Evolutionary conservation across 2,329 filamentous ascomycete species (phyloP), one percentile per base, ranked within the genome.

Genomic region (Pseudogymnoascus sp.): DNA sequence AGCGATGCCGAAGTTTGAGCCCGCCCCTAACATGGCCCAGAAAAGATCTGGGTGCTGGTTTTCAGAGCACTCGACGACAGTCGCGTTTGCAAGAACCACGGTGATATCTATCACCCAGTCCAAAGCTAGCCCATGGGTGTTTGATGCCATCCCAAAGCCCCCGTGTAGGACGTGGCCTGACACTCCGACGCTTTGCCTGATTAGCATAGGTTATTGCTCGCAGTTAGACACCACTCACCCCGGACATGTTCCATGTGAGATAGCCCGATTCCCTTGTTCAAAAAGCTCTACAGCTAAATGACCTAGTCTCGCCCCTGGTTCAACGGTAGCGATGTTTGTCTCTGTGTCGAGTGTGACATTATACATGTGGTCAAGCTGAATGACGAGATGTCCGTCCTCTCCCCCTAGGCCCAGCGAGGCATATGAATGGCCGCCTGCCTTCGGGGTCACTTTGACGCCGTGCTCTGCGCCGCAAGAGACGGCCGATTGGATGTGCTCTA

Each of bases 371-470:
- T 78, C 74, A 35, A 80, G 64, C 49, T 76, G 72, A 28, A 80
- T 68, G 12, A 79, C 72, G 7, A 79, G 67, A 9, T 74, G 74
- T 0, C 77, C 61, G 63, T 78, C 72, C 23, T 73, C 70, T 4
- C 77, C 77, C 1, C 76, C 77, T 8, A 73, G 72, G 62, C 79
- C 79, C 61, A 77, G 78, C 30, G 79, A 80, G 0, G 72, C 80
- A 67, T 81, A 83, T 39, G 77, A 79, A 68, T 83, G 81, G 0
- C 81, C 81, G 9, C 81, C 81, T 38, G 75, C 75, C 63, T 77
- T 78, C 2, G 80, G 73, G 36, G 79, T 78, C 6, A 83, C 77
- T 41, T 79, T 77, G 36, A 79, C 71, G 4, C 70, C 70, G 58
- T 70, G 63, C 28, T 74, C 66, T 1, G 70, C 67, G 1, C 78